A percentile compares a stretch with the other conserved stretches of the same genome.
phyloP scores from a whole-genome alignment of 1,284 basidiomycete genomes.

The Kalmanozyma brasiliensis region DNA sequence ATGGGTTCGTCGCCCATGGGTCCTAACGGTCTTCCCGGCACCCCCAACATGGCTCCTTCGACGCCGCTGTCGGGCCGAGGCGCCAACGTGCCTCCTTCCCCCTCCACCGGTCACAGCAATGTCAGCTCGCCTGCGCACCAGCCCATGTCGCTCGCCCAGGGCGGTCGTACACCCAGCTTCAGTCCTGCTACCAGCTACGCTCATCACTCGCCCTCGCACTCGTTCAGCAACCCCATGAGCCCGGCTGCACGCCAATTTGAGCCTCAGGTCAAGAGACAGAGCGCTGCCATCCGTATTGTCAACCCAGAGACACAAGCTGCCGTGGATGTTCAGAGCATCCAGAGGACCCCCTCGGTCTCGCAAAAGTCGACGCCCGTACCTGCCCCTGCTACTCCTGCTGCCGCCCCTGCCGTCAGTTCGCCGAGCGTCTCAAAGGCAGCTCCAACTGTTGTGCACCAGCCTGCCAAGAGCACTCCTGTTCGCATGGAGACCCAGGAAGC shows the following conservation, averaged over 20 bases:
- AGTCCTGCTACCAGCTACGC: constrained; percentile 37
- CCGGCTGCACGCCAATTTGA: constrained; percentile 65
- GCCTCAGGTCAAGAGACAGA: constrained; percentile 62
- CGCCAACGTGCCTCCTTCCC: constrained; percentile 47
- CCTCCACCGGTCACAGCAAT: constrained; percentile 45
- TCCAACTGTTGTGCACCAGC: constrained; percentile 26
- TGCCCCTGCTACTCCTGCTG: constrained; percentile 31
- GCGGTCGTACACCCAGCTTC: constrained; percentile 44
- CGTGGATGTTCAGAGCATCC: constrained; percentile 59
- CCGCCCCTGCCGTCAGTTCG: constrained; percentile 33
- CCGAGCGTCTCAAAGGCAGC: constrained; percentile 33
- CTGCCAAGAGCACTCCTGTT: constrained; percentile 52
- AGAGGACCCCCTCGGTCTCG: constrained; percentile 32
- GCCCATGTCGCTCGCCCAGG: constrained; percentile 48
- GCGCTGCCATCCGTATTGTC: constrained; percentile 66
- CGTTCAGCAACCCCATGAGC: constrained; percentile 65
- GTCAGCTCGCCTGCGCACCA: constrained; percentile 51
- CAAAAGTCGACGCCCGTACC: constrained; percentile 18
- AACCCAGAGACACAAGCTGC: constrained; percentile 67
- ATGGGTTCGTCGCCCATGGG: constrained; percentile 59
- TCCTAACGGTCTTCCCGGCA: constrained; percentile 52
- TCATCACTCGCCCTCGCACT: constrained; percentile 58
- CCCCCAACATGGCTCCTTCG: constrained; percentile 52
- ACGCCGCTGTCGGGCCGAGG: constrained; percentile 39
- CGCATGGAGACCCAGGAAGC: constrained; percentile 60